Conservation (phyloP, 768 basidiomycete species). For the Boletus reticuloceps region DNA sequence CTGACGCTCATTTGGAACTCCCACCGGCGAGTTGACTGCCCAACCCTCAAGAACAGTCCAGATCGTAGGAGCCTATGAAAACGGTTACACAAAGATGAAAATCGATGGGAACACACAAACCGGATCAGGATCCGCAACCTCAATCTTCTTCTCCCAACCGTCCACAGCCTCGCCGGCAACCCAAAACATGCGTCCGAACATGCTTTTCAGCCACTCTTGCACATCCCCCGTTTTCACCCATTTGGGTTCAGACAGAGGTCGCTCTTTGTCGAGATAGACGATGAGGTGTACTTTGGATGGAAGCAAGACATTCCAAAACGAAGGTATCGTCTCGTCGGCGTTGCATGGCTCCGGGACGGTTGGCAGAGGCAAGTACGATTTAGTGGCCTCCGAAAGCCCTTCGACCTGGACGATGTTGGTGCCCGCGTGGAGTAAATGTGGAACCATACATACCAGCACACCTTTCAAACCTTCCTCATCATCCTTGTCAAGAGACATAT, state of each 20-base stretch:
- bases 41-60: constrained; percentile 88
- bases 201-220: constrained; percentile 88
- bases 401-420: constrained; percentile 54
- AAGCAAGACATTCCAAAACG: constrained; percentile 54
- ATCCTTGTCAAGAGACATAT: constrained; percentile 57
- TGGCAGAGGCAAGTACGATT: constrained; percentile 64
- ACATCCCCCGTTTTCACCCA: constrained; percentile 96
- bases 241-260: constrained; percentile 91
- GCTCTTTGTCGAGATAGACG: constrained; percentile 80
- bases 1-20: constrained; percentile 71
- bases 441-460: constrained; percentile 57
- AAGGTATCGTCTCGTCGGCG: constrained; percentile 66
- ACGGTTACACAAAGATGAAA: background rate
- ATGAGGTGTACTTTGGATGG: constrained; percentile 62
- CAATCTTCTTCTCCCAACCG: constrained; percentile 93
- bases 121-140: constrained; percentile 91
- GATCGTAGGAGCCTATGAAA: constrained; percentile 79
- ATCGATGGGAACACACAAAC: constrained; percentile 46
- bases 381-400: constrained; percentile 65
- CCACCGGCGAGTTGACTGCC: constrained; percentile 81
- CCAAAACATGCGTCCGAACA: constrained; percentile 88
- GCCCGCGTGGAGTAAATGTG: constrained; percentile 1
- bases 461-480: constrained; percentile 63
- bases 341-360: constrained; percentile 40
- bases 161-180: constrained; percentile 79